A percentile compares a stretch with the other conserved stretches of the same genome.
Evolutionary conservation across 2,329 filamentous ascomycete species (phyloP).

Genomic region (Lasiodiplodia theobromae): DNA sequence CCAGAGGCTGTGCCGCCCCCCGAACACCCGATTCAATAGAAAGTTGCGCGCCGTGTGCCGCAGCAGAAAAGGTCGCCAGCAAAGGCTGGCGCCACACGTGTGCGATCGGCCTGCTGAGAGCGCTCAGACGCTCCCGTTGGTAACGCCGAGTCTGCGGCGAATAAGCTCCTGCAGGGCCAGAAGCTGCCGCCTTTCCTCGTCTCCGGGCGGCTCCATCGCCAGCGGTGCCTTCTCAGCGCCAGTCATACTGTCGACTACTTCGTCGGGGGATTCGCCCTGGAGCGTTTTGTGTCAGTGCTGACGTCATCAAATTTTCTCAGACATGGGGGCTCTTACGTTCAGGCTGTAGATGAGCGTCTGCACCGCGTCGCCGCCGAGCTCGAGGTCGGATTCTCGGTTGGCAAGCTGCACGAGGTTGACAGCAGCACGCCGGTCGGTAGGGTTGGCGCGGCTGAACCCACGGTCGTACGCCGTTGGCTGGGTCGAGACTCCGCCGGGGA

Average conservation of each 20-base stretch:
- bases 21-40: conserved; percentile 16
- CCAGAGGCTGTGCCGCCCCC: conserved; percentile 22
- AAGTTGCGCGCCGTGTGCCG: conserved; percentile 16
- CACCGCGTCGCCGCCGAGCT: conserved; percentile 54
- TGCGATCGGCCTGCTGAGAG: conserved; percentile 12
- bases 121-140: conserved; percentile 24
- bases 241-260: conserved; percentile 37
- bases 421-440: conserved; percentile 71
- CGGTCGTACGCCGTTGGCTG: conserved; percentile 6
- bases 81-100: conserved; percentile 7
- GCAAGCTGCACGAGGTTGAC: conserved; percentile 68
- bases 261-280: conserved; percentile 49
- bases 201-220: conserved; percentile 5
- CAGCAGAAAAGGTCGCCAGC: conserved; percentile 1
- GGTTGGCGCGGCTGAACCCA: conserved; percentile 32
- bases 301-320: conserved; percentile 37
- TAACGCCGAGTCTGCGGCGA: conserved; percentile 28
- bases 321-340: conserved; percentile 61
- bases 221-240: conserved; percentile 14
- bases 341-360: conserved; percentile 65
- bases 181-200: conserved; percentile 30
- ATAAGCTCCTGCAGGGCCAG: conserved; percentile 30
- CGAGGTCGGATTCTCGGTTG: conserved; percentile 58
- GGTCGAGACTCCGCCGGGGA: neutral
- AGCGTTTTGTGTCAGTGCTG: conserved; percentile 45